phyloP scores from a whole-genome alignment of 73 alveolate genomes.

The Tetrahymena borealis region DNA sequence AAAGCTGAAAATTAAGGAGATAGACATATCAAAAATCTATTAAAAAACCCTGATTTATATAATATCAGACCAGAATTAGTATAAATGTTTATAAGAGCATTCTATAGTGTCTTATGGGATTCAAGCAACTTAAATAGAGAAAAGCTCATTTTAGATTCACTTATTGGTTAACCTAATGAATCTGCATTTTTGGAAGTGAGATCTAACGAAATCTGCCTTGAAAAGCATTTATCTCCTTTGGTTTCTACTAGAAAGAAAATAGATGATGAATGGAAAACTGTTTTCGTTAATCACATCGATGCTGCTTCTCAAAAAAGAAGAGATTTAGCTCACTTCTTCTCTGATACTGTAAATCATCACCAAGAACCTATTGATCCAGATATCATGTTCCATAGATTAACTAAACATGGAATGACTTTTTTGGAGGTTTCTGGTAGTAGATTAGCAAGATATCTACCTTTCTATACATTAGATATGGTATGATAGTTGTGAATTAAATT shows the following conservation, averaged over 20 bases:
- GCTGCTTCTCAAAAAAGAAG: slow-evolving; percentile 55
- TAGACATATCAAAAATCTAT: slow-evolving; percentile 46
- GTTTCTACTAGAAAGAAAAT: slow-evolving; percentile 37
- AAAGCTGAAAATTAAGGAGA: slow-evolving; percentile 68
- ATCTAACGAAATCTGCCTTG: slow-evolving; percentile 52
- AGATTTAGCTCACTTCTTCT: slow-evolving; percentile 53
- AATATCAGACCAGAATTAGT: slow-evolving; percentile 53
- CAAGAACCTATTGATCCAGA: slow-evolving; percentile 49
- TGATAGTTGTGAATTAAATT: slow-evolving; percentile 8
- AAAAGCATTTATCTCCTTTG: slow-evolving; percentile 54
- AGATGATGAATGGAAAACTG: slow-evolving; percentile 7
- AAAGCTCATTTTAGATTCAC: slow-evolving; percentile 47
- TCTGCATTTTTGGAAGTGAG: slow-evolving; percentile 67
- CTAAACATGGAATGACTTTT: slow-evolving; percentile 63
- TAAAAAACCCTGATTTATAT: slow-evolving; percentile 58
- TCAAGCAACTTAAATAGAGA: slow-evolving; percentile 13
- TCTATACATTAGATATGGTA: slow-evolving; percentile 63
- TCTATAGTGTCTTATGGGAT: slow-evolving; percentile 58
- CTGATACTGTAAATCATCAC: slow-evolving; percentile 36
- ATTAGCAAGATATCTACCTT: slow-evolving; percentile 63
- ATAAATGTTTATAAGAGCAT: slow-evolving; percentile 42
- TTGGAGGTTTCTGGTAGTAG: slow-evolving; percentile 64
- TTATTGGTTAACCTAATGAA: slow-evolving; percentile 70
- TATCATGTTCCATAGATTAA: slow-evolving; percentile 55
- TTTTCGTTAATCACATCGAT: slow-evolving; percentile 66